Evolutionary conservation across 1,139 yeast species (phyloP).

Genomic region (Protomyces inouyei): DNA sequence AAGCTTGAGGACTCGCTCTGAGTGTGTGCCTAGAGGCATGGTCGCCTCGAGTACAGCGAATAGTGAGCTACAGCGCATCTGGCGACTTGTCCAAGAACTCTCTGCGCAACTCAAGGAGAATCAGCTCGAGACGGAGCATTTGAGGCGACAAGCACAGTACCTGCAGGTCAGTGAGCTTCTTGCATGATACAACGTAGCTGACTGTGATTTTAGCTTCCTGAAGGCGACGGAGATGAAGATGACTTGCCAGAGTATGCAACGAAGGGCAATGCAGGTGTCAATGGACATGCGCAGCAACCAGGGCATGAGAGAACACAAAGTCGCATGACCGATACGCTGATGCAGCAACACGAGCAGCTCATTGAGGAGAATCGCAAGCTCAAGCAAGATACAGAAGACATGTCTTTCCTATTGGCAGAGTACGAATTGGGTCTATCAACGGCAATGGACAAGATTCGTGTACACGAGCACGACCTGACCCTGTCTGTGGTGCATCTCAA

Average conservation of each 20-base stretch:
- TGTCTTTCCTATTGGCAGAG: constrained; percentile 10
- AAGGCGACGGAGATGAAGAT: neutral
- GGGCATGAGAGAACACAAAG: neutral
- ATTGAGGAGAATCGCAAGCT: constrained; percentile 7
- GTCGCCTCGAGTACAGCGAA: constrained; percentile 11
- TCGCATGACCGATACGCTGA: neutral
- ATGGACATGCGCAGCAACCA: neutral
- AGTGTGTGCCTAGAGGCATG: neutral
- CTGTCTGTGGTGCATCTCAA: constrained; percentile 2
- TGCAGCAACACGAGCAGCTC: neutral
- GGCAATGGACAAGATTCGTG: constrained; percentile 16
- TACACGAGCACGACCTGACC: constrained; percentile 10
- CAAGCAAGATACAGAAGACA: constrained; percentile 1
- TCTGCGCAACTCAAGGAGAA: constrained; percentile 19
- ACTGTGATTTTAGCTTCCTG: neutral
- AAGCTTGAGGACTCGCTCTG: no score
- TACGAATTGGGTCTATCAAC: constrained; percentile 9
- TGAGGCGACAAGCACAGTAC: constrained; percentile 6
- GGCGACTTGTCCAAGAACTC: constrained; percentile 24
- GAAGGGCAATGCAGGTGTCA: neutral
- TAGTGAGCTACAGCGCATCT: constrained; percentile 20
- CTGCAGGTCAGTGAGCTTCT: neutral
- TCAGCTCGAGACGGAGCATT: constrained; percentile 21
- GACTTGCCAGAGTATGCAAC: neutral
- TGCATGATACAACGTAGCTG: neutral